Percentiles rank a stretch among this genome's conserved stretches.
phyloP scores from a whole-genome alignment of 2,329 filamentous ascomycete genomes.

The Colletotrichum sp. region DNA sequence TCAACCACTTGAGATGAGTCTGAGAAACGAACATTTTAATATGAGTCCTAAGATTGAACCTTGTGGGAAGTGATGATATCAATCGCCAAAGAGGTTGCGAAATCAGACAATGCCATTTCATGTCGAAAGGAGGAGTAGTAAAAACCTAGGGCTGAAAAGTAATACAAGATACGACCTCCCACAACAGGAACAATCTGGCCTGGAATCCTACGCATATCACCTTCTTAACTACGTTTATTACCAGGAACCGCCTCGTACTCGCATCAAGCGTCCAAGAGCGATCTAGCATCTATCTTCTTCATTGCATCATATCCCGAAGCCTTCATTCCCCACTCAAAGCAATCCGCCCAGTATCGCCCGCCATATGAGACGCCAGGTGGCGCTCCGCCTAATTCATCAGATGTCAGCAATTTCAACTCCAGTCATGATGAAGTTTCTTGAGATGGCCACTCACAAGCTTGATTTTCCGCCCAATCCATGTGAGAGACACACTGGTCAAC shows the following conservation, averaged over 20 bases:
- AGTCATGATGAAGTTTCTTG: background rate
- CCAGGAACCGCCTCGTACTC: background rate
- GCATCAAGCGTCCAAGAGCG: background rate
- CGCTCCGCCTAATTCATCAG: background rate
- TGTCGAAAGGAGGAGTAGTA: background rate
- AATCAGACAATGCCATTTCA: background rate
- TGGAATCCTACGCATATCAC: background rate
- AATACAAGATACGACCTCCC: background rate
- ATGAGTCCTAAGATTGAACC: background rate
- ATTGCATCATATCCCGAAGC: constrained; percentile 7
- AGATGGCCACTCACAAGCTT: background rate
- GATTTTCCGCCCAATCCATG: background rate
- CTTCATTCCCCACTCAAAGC: constrained; percentile 16
- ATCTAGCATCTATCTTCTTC: background rate
- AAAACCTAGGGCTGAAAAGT: background rate
- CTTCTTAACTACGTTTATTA: background rate
- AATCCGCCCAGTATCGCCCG: background rate
- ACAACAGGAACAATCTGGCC: background rate
- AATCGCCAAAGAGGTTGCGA: background rate
- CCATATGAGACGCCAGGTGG: background rate
- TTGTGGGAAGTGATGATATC: background rate
- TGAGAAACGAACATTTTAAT: background rate
- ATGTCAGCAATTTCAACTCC: background rate
- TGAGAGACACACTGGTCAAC: background rate
- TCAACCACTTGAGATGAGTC: fast-evolving